Evolutionary conservation across 2,329 filamentous ascomycete genomes (phyloP).

Genomic region (Escovopsis sp.): DNA sequence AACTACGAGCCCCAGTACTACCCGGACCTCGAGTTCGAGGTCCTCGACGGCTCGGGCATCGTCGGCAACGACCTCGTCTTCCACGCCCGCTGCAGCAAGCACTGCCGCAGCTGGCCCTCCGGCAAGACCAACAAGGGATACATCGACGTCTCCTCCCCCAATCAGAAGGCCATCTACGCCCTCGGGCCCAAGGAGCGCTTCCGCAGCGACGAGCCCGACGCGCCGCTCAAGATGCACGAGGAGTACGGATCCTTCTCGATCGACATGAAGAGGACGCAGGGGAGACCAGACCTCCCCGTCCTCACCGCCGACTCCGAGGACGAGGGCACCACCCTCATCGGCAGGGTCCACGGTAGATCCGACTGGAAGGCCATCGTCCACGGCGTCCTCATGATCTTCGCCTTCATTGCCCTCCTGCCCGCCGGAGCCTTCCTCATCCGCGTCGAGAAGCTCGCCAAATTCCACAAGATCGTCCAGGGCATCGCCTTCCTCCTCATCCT

Average conservation of each 20-base stretch:
- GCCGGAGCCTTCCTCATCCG: slow-evolving; percentile 38
- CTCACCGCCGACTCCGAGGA: slow-evolving; percentile 18
- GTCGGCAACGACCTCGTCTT: slow-evolving; percentile 30
- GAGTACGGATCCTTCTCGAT: slow-evolving; percentile 40
- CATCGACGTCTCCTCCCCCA: slow-evolving; percentile 32
- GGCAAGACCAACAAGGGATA: slow-evolving; percentile 19
- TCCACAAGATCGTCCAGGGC: slow-evolving; percentile 39
- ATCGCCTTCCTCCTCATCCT: slow-evolving; percentile 33
- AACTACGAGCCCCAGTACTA: slow-evolving; percentile 37
- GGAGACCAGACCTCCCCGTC: slow-evolving; percentile 24
- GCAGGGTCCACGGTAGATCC: slow-evolving; percentile 13
- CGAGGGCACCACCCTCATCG: slow-evolving; percentile 21
- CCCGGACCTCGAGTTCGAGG: slow-evolving; percentile 25
- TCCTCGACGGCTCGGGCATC: slow-evolving; percentile 33
- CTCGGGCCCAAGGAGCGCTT: slow-evolving; percentile 32
- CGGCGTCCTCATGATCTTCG: slow-evolving; percentile 37
- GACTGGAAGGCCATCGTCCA: slow-evolving; percentile 29
- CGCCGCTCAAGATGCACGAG: slow-evolving; percentile 34
- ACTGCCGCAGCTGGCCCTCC: slow-evolving; percentile 35
- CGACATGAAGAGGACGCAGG: slow-evolving; percentile 37
- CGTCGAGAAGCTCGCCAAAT: slow-evolving; percentile 33
- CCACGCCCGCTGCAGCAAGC: slow-evolving; percentile 32
- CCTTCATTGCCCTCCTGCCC: slow-evolving; percentile 40
- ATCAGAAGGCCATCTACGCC: slow-evolving; percentile 39
- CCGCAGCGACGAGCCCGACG: slow-evolving; percentile 25